Conservation (phyloP, 495 filamentous ascomycete species). For the Pseudotulostoma volvatum region DNA sequence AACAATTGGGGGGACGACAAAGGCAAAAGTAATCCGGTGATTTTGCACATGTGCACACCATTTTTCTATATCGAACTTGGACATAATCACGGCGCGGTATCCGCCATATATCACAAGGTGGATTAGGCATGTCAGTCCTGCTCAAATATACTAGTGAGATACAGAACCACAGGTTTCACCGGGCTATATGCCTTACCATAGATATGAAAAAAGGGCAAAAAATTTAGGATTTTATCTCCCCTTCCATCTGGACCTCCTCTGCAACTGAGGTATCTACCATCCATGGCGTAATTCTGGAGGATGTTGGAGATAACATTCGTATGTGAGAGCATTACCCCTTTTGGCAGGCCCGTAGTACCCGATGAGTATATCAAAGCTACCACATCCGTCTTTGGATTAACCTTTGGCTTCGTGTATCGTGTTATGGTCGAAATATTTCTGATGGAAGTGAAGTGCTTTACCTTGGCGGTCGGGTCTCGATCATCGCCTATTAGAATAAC, state of each 20-base stretch:
- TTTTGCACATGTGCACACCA: constrained; percentile 65
- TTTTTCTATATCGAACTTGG: constrained; percentile 66
- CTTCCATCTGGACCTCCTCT: constrained; percentile 39
- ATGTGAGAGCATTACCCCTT: constrained; percentile 73
- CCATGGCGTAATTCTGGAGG: constrained; percentile 33
- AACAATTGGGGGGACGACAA: constrained; percentile 74
- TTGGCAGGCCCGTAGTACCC: constrained; percentile 73
- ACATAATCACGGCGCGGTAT: constrained; percentile 55
- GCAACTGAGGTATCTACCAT: constrained; percentile 37
- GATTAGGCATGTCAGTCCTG: constrained; percentile 50
- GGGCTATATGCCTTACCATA: constrained; percentile 39
- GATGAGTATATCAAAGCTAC: constrained; percentile 60
- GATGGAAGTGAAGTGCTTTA: constrained; percentile 67
- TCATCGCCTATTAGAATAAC: constrained; percentile 58
- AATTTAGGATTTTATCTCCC: constrained; percentile 57
- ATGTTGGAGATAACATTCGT: constrained; percentile 57
- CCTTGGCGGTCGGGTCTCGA: constrained; percentile 37
- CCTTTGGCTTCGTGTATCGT: constrained; percentile 22
- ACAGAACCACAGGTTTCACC: no score
- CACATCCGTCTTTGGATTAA: constrained; percentile 21
- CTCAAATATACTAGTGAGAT: constrained; percentile 25
- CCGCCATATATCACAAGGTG: constrained; percentile 51
- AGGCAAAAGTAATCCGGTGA: constrained; percentile 57
- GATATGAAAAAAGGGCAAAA: constrained; percentile 91
- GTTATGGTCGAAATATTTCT: constrained; percentile 37